A percentile compares a stretch with the other conserved stretches of the same genome.
Evolutionary conservation across 805 yeast genomes (phyloP).

Genomic region (Ogataea pilisensis): DNA sequence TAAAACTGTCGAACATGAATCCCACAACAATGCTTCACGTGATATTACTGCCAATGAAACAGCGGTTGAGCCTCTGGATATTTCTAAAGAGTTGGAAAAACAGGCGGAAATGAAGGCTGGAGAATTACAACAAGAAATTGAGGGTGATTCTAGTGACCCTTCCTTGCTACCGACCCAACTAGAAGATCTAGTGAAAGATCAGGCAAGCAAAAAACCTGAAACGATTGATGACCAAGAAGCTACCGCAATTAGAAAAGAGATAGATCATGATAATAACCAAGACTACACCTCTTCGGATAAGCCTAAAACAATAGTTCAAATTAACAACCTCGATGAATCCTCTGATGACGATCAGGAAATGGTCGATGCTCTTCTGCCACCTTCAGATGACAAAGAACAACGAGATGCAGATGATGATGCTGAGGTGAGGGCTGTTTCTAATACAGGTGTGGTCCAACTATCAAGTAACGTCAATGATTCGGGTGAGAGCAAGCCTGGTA

Average conservation of each 20-base stretch:
- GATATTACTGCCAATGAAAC: not conserved
- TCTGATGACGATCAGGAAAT: constrained; percentile 15
- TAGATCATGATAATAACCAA: constrained; percentile 1
- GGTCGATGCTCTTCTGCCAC: constrained; percentile 16
- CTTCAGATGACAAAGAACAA: constrained; percentile 11
- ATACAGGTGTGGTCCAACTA: too few relatives aligned
- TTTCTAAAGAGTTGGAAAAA: not conserved
- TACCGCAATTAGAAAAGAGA: constrained; percentile 3
- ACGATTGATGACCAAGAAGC: not conserved
- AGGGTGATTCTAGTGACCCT: not conserved
- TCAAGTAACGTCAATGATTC: too few relatives aligned
- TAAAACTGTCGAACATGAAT: not conserved
- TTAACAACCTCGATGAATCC: constrained; percentile 3
- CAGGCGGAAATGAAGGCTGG: constrained; percentile 1
- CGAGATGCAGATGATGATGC: too few relatives aligned
- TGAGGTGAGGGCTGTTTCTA: too few relatives aligned
- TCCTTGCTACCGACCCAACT: not conserved
- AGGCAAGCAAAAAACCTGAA: constrained; percentile 2
- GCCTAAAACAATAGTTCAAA: too few relatives aligned
- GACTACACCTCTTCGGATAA: not conserved
- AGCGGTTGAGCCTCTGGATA: not conserved
- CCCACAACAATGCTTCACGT: not conserved
- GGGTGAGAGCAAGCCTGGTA: too few relatives aligned
- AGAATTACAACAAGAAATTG: not conserved
- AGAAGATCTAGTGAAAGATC: not conserved